phyloP scores from a whole-genome alignment of 768 basidiomycete genomes.

The Pulveroboletus sp. region DNA sequence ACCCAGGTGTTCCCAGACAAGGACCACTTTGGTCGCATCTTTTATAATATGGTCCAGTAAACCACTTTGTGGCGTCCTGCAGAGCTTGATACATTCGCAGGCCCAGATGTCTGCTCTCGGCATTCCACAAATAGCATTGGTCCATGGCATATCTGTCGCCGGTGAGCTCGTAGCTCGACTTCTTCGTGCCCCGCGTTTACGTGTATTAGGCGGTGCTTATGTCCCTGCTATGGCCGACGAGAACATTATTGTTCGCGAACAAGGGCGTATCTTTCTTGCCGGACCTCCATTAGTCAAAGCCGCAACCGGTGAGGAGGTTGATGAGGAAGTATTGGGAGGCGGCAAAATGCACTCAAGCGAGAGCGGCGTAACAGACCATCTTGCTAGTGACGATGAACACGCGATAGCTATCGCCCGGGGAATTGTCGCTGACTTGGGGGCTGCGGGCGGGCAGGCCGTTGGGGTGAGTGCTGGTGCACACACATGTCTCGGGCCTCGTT shows the following conservation, averaged over 20 bases:
- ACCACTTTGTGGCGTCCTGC: neutral
- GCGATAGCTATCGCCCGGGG: constrained; percentile 76
- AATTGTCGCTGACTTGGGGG: constrained; percentile 74
- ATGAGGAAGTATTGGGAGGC: constrained; percentile 89
- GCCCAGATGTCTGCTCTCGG: constrained; percentile 91
- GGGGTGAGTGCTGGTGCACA: constrained; percentile 41
- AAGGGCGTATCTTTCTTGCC: constrained; percentile 91
- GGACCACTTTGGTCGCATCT: constrained; percentile 93
- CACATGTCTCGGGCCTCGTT: neutral
- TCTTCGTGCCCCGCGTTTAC: constrained; percentile 2
- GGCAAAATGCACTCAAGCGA: constrained; percentile 89
- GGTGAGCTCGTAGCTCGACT: constrained; percentile 36
- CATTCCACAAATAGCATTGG: constrained; percentile 88
- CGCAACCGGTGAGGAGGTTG: constrained; percentile 89
- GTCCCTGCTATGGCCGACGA: constrained; percentile 97
- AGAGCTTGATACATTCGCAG: constrained; percentile 36
- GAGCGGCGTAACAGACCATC: constrained; percentile 87
- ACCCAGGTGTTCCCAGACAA: constrained; percentile 85
- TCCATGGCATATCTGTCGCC: constrained; percentile 93
- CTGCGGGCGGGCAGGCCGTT: constrained; percentile 47
- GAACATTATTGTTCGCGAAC: constrained; percentile 85
- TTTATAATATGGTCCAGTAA: constrained; percentile 83
- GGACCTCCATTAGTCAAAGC: constrained; percentile 94
- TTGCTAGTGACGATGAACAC: constrained; percentile 82
- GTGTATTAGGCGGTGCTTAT: constrained; percentile 71